Evolutionary conservation across 2,329 filamentous ascomycete species (phyloP), one percentile per base, ranked within the genome.

Genomic region (Nannizzia gypsea): DNA sequence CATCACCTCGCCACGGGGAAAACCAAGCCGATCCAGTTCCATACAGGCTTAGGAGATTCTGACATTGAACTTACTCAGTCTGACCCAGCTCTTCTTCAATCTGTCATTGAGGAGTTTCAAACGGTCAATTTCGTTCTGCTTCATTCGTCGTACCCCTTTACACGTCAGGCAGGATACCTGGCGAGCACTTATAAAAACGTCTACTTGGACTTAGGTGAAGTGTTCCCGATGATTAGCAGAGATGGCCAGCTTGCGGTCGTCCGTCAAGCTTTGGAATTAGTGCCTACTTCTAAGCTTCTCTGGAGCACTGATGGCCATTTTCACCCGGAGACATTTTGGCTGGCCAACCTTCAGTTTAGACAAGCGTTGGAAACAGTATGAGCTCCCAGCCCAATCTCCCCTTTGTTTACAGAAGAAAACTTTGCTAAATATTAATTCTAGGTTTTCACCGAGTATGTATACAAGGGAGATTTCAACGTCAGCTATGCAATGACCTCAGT

Each of bases 251-350:
- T 87, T 65, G 76, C 77, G 0, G 81, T 90, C 1, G 64, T 95
- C 11, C 82, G 84, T 50, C 82, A 93, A 68, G 83, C 88, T 1
- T 73, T 95, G 6, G 89, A 95, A 70, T 71, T 92, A 3, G 86
- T 84, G 22, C 89, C 89, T 0, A 83, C 82, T 59, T 84, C 82
- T 57, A 92, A 92, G 73, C 78, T 93, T 0, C 73, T 92, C 0
- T 92, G 87, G 83, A 90, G 87, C 63, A 90, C 87, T 0, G 88
- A 91, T 67, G 89, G 88, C 0, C 87, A 91, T 68, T 88, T 82
- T 71, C 88, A 89, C 62, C 87, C 88, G 0, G 89, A 92, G 71
- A 89, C 86, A 0, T 93, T 85, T 66, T 81, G 87, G 66, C 76
- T 92, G 3, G 87, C 88, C 0, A 83, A 87, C 42, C 76, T 80